Evolutionary conservation across 441 rosid genomes (phyloP), one percentile per base, ranked within the genome.

Genomic region (Breynia disticha): DNA sequence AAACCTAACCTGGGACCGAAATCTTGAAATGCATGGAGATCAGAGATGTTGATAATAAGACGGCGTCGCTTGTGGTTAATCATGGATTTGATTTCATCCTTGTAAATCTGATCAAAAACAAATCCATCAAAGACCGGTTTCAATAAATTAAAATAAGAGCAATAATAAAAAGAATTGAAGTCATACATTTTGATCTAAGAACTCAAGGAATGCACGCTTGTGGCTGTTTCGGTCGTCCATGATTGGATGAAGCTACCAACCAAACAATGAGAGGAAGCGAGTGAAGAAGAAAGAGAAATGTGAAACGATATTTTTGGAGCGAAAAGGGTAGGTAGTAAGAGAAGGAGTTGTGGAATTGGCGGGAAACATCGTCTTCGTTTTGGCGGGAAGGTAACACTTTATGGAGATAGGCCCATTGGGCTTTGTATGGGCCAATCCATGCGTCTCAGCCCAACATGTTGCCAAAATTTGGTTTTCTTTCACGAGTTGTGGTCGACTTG

Each of bases 11-110:
- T 70, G 52, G 88, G 70, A 16, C 88, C 87, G 44, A 82, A 70
- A 58, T 84, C 90, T 56, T 79, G 80, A 66, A 72, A 73, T 14
- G 82, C 52, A 62, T 86, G 94, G 39, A 93, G 95, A 66, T 93
- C 96, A 50, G 99, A 84, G 67, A 93, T 76, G 67, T 89, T 78
- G 63, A 93, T 73, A 55, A 93, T 74, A 79, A 93, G 96, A 61
- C 97, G 96, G 67, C 70, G 86, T 46, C 97, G 95, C 70, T 81
- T 83, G 75, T 83, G 82, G 60, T 83, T 83, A 22, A 89, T 82
- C 95, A 93, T 75, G 20, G 82, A 68, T 71, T 79, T 84, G 62
- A 89, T 80, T 63, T 89, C 96, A 57, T 86, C 95, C 72, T 76
- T 77, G 66, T 93, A 93, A 22, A 78, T 65, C 98, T 89, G 68